Evolutionary conservation across 2,329 filamentous ascomycete genomes (phyloP).

Genomic region (Tetracladium maxilliforme): DNA sequence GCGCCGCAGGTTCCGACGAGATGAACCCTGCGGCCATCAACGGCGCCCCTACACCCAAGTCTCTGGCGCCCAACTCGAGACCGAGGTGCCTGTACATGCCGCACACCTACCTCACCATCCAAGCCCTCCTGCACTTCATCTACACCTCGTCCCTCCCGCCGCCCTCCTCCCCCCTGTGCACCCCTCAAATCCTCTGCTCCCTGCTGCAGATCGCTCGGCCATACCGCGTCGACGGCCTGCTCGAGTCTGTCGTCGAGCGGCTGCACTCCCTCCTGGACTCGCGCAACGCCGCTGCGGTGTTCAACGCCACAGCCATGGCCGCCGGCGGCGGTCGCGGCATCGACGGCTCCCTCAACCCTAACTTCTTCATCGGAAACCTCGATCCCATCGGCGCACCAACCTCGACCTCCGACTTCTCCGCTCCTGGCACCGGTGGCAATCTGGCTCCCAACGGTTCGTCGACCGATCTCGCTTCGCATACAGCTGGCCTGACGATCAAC

Average conservation of each 20-base stretch:
- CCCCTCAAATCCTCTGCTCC: constrained; percentile 90
- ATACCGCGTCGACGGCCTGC: constrained; percentile 81
- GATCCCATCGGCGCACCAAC: too few species aligned
- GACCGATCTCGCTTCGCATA: too few species aligned
- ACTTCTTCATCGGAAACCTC: too few species aligned
- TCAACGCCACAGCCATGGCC: constrained; percentile 97
- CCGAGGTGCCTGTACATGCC: constrained; percentile 85
- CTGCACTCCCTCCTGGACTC: constrained; percentile 83
- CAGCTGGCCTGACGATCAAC: too few species aligned
- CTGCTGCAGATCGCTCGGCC: constrained; percentile 85
- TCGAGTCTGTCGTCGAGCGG: constrained; percentile 85
- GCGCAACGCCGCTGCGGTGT: constrained; percentile 88
- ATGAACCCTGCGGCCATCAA: too few species aligned
- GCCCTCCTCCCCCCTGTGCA: constrained; percentile 64
- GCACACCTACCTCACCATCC: constrained; percentile 78
- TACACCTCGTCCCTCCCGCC: constrained; percentile 84
- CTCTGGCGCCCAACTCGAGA: constrained; percentile 46
- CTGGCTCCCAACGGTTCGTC: too few species aligned
- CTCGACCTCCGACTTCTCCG: too few species aligned
- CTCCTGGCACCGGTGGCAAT: too few species aligned
- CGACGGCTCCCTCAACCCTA: constrained; percentile 46
- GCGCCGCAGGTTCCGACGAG: too few species aligned
- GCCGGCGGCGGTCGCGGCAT: constrained; percentile 83
- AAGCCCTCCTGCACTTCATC: constrained; percentile 81
- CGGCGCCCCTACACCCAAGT: constrained; percentile 41